A percentile compares a stretch with the other conserved stretches of the same genome.
phyloP scores from a whole-genome alignment of 352 stramenopile genomes.

The Globisporangium radiosum region DNA sequence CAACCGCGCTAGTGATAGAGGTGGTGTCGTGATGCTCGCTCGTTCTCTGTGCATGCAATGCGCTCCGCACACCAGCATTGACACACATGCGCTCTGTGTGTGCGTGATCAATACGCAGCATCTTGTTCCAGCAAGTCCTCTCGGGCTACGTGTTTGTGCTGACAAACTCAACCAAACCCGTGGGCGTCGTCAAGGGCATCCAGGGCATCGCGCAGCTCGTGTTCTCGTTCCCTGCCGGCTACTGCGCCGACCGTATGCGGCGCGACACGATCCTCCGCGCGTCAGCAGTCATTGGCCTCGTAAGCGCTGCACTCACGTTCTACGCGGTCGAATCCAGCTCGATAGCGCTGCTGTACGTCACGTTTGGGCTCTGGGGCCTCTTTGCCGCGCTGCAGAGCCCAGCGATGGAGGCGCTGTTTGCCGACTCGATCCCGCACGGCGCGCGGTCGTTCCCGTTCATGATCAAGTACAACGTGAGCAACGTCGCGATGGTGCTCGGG shows the following conservation, averaged over 20 bases:
- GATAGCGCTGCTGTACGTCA: slow-evolving; percentile 44
- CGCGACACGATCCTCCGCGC: slow-evolving; percentile 63
- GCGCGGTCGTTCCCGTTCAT: slow-evolving; percentile 65
- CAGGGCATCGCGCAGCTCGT: slow-evolving; percentile 74
- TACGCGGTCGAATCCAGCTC: slow-evolving; percentile 39
- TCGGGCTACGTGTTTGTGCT: slow-evolving; percentile 74
- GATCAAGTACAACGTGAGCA: slow-evolving; percentile 81
- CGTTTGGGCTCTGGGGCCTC: slow-evolving; percentile 61
- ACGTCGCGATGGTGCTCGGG: slow-evolving; percentile 56
- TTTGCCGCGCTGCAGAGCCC: slow-evolving; percentile 65
- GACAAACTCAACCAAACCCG: slow-evolving; percentile 64
- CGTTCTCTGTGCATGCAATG: background rate
- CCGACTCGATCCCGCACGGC: slow-evolving; percentile 65
- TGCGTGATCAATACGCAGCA: slow-evolving; percentile 17
- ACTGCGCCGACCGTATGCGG: slow-evolving; percentile 59
- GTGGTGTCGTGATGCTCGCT: no score
- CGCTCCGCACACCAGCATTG: background rate
- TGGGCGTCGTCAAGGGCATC: slow-evolving; percentile 79
- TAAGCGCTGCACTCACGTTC: slow-evolving; percentile 44
- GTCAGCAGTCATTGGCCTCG: slow-evolving; percentile 43
- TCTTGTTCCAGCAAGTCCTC: slow-evolving; percentile 75
- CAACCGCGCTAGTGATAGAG: background rate
- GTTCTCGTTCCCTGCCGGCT: slow-evolving; percentile 61
- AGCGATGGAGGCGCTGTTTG: slow-evolving; percentile 67
- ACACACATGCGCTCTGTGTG: background rate